Evolutionary conservation across 2,329 filamentous ascomycete species (phyloP).

Genomic region (Colletotrichum paranaense): DNA sequence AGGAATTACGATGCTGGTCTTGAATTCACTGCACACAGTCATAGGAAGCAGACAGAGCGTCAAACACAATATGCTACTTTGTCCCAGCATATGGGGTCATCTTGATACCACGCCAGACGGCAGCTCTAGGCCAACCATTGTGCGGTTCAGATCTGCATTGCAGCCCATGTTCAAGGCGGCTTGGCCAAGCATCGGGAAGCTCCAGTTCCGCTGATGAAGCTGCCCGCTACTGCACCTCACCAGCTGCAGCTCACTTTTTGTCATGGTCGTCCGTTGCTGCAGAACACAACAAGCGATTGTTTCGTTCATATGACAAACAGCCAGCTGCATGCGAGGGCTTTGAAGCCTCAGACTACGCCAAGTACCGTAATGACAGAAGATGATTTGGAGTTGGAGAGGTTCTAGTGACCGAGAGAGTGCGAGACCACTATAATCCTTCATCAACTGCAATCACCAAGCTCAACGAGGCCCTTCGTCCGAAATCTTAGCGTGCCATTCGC

Average conservation of each 20-base stretch:
- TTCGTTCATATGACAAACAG: constrained; percentile 6
- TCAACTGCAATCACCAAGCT: background rate
- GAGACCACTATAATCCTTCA: background rate
- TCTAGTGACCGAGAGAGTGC: background rate
- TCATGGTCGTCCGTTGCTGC: background rate
- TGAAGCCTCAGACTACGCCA: background rate
- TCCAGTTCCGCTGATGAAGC: constrained; percentile 1
- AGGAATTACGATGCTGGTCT: background rate
- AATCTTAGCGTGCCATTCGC: background rate
- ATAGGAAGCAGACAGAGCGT: background rate
- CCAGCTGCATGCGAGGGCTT: constrained; percentile 2
- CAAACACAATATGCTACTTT: background rate
- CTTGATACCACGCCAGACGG: background rate
- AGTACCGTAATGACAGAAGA: background rate
- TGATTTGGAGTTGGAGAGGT: background rate
- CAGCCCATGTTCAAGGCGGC: background rate
- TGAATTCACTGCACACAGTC: background rate
- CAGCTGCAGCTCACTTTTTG: background rate
- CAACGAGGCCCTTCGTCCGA: constrained; percentile 9
- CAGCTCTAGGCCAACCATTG: background rate
- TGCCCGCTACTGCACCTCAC: background rate
- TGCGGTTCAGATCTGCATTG: background rate
- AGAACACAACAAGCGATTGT: background rate
- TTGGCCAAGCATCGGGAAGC: constrained; percentile 12
- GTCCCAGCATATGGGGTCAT: background rate